phyloP scores from a whole-genome alignment of 148 eudicot genomes.

The Spergularia bocconei region DNA sequence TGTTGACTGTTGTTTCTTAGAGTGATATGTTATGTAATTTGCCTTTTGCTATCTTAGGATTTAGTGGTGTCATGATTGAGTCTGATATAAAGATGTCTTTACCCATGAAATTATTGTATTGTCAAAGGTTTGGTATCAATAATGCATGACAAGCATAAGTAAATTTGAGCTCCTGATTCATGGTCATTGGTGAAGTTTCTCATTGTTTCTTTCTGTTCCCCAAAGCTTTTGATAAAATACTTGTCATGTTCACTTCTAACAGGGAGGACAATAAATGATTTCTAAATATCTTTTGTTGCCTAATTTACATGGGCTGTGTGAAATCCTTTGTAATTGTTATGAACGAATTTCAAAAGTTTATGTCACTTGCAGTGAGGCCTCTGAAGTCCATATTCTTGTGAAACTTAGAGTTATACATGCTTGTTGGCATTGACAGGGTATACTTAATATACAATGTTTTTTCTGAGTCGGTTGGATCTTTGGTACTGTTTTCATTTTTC shows the following conservation, averaged over 20 bases:
- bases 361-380: no score
- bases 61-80: not conserved
- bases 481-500: no score
- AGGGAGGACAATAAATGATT: not conserved
- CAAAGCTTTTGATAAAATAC: not conserved
- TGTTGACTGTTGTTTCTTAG: conserved; percentile 5
- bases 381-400: no score
- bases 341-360: no score
- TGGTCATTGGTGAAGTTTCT: conserved; percentile 6
- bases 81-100: not conserved
- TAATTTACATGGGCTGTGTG: no score
- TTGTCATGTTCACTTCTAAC: no score
- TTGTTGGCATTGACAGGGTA: no score
- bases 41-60: not conserved
- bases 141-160: conserved; percentile 1
- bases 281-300: no score
- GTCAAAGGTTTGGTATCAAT: not conserved
- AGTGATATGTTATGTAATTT: not conserved
- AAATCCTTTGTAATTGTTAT: no score
- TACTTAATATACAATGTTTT: no score
- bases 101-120: not conserved
- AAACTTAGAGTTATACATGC: no score
- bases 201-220: not conserved
- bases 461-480: no score
- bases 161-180: not conserved